These are phyloP conservation scores for Fusarium newnesense DNA, from an alignment of 2,329 filamentous ascomycete species.

Conservation along the genomic window DNA sequence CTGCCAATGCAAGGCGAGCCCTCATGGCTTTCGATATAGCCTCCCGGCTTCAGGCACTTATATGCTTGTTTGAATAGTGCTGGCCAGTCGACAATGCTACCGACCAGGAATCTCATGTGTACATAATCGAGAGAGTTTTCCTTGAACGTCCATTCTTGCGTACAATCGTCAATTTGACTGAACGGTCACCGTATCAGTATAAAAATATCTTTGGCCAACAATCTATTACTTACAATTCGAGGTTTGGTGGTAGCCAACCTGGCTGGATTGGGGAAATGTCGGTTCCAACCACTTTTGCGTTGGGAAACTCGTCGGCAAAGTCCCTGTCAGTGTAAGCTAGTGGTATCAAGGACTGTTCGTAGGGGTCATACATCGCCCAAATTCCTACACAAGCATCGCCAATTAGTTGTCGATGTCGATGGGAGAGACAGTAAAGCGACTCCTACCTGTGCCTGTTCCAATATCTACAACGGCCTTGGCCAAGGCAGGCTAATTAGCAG, in stretches of 20 bases:
- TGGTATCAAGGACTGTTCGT: accelerated
- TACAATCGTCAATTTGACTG: slow-evolving; percentile 23
- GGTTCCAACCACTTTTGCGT: not conserved
- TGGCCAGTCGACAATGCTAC: slow-evolving; percentile 4
- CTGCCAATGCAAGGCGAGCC: not conserved
- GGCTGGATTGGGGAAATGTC: slow-evolving; percentile 21
- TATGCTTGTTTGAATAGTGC: not conserved
- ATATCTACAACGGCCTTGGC: slow-evolving; percentile 4
- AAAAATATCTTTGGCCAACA: accelerated
- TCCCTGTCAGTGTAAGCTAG: not conserved
- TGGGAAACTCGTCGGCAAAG: slow-evolving; percentile 15
- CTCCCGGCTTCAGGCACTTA: not conserved
- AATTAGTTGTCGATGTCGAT: not conserved
- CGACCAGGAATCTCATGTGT: slow-evolving; percentile 14
- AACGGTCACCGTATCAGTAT: accelerated
- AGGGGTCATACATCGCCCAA: not conserved
- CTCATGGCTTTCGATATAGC: slow-evolving; percentile 7
- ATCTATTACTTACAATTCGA: not conserved
- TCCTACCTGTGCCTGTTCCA: slow-evolving; percentile 15
- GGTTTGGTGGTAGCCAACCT: slow-evolving; percentile 12
- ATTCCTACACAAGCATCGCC: not conserved
- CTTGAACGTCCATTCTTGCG: slow-evolving; percentile 1
- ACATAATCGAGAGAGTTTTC: slow-evolving; percentile 9
- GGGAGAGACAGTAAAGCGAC: not conserved
- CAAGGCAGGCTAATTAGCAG: accelerated